These are phyloP conservation scores for Saturnispora zaruensis DNA, from an alignment of 805 yeast species.

Conservation along the genomic window DNA sequence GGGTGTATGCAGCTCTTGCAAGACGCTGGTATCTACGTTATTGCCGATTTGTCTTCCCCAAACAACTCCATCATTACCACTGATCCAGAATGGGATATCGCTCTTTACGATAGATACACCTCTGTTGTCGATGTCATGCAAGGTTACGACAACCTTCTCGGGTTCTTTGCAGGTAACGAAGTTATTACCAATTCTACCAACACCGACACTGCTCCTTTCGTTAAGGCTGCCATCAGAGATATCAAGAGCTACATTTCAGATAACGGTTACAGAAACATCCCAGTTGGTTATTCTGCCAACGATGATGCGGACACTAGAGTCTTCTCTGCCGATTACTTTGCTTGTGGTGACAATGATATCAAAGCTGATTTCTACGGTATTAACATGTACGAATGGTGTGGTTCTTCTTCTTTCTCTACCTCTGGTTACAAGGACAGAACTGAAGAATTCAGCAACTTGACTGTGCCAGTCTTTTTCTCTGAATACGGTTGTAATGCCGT, in stretches of 20 bases:
- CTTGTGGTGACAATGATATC: conserved; percentile 64
- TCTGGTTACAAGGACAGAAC: conserved; percentile 73
- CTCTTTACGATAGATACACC: conserved; percentile 67
- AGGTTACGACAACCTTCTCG: conserved; percentile 72
- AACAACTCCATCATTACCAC: conserved; percentile 66
- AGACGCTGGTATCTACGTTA: conserved; percentile 84
- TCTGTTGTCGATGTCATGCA: conserved; percentile 74
- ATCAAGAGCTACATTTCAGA: conserved; percentile 63
- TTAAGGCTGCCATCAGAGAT: conserved; percentile 94
- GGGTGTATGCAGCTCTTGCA: conserved; percentile 65
- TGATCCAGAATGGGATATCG: conserved; percentile 69
- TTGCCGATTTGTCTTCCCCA: conserved; percentile 88
- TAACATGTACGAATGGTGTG: conserved; percentile 89
- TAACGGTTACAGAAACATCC: conserved; percentile 65
- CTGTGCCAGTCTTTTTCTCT: conserved; percentile 78
- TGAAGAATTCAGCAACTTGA: conserved; percentile 57
- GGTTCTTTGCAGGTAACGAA: conserved; percentile 97
- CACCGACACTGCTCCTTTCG: conserved; percentile 87
- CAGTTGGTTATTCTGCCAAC: conserved; percentile 90
- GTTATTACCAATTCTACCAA: conserved; percentile 78
- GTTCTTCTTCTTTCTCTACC: conserved; percentile 43
- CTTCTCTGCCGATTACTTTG: conserved; percentile 72
- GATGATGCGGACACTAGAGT: conserved; percentile 80
- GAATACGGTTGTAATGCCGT: conserved; percentile 81
- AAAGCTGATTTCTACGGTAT: conserved; percentile 75